Evolutionary conservation across 2,329 filamentous ascomycete genomes (phyloP), one percentile per base, ranked within the genome.

Genomic region (Arachnomyces sp.): DNA sequence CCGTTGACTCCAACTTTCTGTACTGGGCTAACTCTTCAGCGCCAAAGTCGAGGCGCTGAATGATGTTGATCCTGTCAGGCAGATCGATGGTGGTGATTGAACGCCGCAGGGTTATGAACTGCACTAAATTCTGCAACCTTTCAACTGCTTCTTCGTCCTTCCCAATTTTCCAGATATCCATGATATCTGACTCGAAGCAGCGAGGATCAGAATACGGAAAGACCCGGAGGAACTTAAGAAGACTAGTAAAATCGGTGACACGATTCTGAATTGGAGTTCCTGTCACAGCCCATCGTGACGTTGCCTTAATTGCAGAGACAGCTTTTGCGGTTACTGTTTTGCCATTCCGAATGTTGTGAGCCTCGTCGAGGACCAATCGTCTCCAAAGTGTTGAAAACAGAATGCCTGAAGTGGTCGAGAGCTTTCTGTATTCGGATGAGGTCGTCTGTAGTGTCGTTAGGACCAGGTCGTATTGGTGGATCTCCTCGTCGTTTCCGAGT

Each of bases 241-340:
- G 70, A 1, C 90, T 84, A 11, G 85, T 84, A 15, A 96, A 72
- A 58, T 98, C 92, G 49, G 93, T 88, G 2, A 96, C 72, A 3
- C 85, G 81, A 57, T 98, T 98, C 62, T 96, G 90, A 6, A 96
- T 85, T 0, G 89, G 92, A 0, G 92, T 96, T 40, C 90, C 92
- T 0, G 92, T 96, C n/a, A 96, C 86, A 2, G 89, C 90, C 92
- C 92, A 98, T 28, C 89, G 81, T 20, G 89, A 79, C 55, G 84
- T 76, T 2, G 88, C 85, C 45, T 84, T 74, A 2, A 96, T 70
- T 14, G 78, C 76, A 48, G 87, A 89, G 15, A 92, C 85, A 3
- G 86, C 85, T 58, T 89, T 87, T 40, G 88, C 93, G 50, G 90
- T 83, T 31, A 84, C 70, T 1, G 88, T 90, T 2, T 72, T 76